Evolutionary conservation across 2,329 filamentous ascomycete species (phyloP).

Genomic region (Trichoderma breve): DNA sequence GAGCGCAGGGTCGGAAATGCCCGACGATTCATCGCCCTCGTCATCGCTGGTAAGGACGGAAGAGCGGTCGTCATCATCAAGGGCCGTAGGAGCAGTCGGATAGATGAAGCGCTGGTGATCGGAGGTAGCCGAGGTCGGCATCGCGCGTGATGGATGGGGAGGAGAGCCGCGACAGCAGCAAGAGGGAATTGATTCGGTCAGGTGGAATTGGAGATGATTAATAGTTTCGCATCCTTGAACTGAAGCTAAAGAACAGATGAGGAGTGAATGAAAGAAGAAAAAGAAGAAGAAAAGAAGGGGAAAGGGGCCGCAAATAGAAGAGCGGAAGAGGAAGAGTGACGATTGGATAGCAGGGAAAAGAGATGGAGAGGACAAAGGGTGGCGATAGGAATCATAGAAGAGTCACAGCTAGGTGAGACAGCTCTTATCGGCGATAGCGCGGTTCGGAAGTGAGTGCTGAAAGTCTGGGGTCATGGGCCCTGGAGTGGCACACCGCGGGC

Average conservation of each 20-base stretch:
- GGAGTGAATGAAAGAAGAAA: not conserved
- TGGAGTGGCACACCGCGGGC: not conserved
- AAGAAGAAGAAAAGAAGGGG: not conserved
- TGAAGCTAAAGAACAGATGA: not conserved
- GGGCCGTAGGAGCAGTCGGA: not conserved
- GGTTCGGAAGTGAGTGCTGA: not conserved
- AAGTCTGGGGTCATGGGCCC: conserved; percentile 3
- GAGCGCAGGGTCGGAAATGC: conserved; percentile 16
- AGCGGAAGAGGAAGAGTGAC: not conserved
- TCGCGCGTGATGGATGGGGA: not conserved
- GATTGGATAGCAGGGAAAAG: not conserved
- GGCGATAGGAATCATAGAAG: not conserved
- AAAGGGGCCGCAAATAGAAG: not conserved
- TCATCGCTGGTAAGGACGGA: conserved; percentile 23
- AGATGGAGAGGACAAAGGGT: not conserved
- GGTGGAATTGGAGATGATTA: not conserved
- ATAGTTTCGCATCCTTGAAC: not conserved
- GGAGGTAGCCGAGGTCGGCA: conserved; percentile 16
- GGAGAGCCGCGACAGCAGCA: not conserved
- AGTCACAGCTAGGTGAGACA: not conserved
- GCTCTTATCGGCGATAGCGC: conserved; percentile 16
- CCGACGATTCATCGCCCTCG: not conserved
- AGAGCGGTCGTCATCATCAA: conserved; percentile 27
- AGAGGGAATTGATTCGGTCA: not conserved
- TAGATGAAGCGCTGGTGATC: conserved; percentile 17